A percentile compares a stretch with the other conserved stretches of the same genome.
Evolutionary conservation across 306 rosid species (phyloP).

Genomic region (Fragaria nilgerrensis): DNA sequence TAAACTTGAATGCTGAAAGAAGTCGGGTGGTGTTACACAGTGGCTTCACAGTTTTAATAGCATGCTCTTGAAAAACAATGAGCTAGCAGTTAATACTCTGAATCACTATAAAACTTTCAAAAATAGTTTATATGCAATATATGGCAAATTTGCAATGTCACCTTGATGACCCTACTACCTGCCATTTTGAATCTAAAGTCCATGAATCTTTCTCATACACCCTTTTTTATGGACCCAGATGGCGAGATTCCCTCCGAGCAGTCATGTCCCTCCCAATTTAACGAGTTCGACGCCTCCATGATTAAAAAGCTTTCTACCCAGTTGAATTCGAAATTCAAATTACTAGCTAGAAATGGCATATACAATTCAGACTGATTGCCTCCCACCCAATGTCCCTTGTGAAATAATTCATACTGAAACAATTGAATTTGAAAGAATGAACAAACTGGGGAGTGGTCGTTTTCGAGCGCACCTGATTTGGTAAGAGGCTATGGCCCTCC

Average conservation of each 20-base stretch:
- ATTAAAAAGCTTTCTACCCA: neutral
- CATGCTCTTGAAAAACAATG: neutral
- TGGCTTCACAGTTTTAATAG: neutral
- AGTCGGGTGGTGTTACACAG: neutral
- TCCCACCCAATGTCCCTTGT: neutral
- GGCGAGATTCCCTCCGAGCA: neutral
- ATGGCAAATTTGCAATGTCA: neutral
- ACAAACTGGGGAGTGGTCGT: neutral
- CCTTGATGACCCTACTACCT: neutral
- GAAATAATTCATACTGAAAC: neutral
- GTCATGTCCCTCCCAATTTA: neutral
- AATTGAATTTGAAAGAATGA: neutral
- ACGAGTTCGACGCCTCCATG: neutral
- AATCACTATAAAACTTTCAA: neutral
- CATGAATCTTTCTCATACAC: neutral
- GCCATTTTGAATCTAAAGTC: neutral
- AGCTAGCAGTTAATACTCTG: neutral
- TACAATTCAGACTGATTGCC: neutral
- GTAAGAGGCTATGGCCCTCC: neutral
- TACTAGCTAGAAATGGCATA: neutral
- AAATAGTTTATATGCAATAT: neutral
- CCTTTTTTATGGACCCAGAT: neutral
- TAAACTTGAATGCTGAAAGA: neutral
- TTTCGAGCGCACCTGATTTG: neutral
- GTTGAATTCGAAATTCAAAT: conserved; percentile 10